Evolutionary conservation across 805 yeast genomes (phyloP), one percentile per base, ranked within the genome.

Genomic region (Priceomyces medius): DNA sequence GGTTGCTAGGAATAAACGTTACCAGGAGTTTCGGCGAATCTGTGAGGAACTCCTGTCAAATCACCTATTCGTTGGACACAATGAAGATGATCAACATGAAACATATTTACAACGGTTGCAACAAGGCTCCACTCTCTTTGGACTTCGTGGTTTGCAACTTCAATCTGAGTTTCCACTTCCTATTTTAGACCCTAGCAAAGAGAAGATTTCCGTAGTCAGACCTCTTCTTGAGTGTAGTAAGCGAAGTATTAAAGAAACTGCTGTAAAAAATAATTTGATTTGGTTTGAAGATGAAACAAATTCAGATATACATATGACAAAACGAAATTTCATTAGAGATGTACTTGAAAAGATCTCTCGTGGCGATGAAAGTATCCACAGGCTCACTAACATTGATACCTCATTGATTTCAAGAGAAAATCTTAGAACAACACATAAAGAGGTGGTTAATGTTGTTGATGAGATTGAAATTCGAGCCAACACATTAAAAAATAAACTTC

Each of bases 281-380:
- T 86, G 93, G 91, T 79, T 81, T 54, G 90, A 85, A 51, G 95
- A 87, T 51, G 54, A 62, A 2, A 80, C 91, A 0, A 87, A 87
- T 48, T 51, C 53, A 2, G 80, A 82, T 48, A 61, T 71, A 2
- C 50, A 54, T 7, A 66, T 81, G 34, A 85, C 91, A 0, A 50
- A 63, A 27, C 65, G 95, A 37, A 86, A 86, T 50, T 60, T 71
- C 13, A 63, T 79, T 2, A 65, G 93, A 28, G 13, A 18, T 32
- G 10, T 32, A 12, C 35, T 32, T 16, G 16, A 17, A 23, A 26
- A 14, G 10, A 26, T 26, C 29, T 26, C 29, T 10, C 7, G 5
- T 26, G n/a, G 14, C 5, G 23, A 14, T 19, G 23, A 32, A 23
- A 3, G 10, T 9, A 20, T 19, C 7, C 36, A 27, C 16, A 16